Evolutionary conservation across 1,284 basidiomycete genomes (phyloP), one percentile per base, ranked within the genome.

Genomic region (Ceratobasidium theobromae): DNA sequence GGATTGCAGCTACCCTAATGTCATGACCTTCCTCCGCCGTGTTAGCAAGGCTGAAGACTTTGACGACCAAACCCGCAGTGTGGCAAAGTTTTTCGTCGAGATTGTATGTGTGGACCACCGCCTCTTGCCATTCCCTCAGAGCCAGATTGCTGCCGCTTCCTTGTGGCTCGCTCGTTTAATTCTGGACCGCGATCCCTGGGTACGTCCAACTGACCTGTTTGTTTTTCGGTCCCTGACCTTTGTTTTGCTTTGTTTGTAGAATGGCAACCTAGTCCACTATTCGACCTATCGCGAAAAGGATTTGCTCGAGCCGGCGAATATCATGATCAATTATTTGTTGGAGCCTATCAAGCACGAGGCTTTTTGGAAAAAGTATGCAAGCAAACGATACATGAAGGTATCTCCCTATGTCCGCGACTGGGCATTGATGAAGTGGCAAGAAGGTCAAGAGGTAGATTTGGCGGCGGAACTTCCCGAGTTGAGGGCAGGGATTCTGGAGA

Each of bases 41-140:
- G 88, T 95, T 68, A 95, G 92, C 77, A 99, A 98, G 77, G 97
- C 96, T 2, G 97, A 99, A 73, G 89, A 92, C 68, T 98, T 96
- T 76, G 92, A 98, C 74, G 48, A 45, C 28, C 89, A 95, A 75
- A 89, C 88, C 27, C 82, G 95, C 66, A 98, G 95, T 0, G 82
- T 98, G 9, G 95, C 88, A 57, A 99, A 98, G 77, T 98, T 92
- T 76, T 82, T 97, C 52, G 81, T 97, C 72, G 96, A 99, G 80
- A 93, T 98, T 66, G 86, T 86, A 12, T 86, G 89, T 66, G 82
- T 99, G 11, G 95, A 99, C 72, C 90, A 94, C 83, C 81, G 88
- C 4, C 79, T 99, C 69, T 82, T 99, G 68, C 82, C 84, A 12
- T 87, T 86, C 23, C 86, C 90, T 21, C 93, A 96, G 0, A 95